Conservation (phyloP, 768 basidiomycete species). For the Nidularia pulvinata region DNA sequence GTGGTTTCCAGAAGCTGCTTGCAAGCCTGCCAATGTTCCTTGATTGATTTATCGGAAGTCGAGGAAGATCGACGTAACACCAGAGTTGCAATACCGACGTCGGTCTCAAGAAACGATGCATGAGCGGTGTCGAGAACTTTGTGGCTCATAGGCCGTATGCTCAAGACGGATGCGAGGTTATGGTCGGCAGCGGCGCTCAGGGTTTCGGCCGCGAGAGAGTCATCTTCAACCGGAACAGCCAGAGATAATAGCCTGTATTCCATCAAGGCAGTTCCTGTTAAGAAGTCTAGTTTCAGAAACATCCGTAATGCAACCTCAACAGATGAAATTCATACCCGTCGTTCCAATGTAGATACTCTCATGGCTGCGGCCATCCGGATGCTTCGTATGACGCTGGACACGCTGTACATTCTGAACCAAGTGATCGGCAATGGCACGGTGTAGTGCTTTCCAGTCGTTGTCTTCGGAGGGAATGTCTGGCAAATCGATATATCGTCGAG, state of each 20-base stretch:
- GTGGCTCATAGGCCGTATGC: too few species aligned
- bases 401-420: conserved; percentile 16
- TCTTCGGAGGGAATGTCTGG: background rate
- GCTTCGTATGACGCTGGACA: conserved; percentile 14
- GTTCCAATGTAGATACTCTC: conserved; percentile 23
- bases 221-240: conserved; percentile 1
- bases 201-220: background rate
- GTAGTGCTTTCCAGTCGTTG: conserved; percentile 11
- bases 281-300: background rate
- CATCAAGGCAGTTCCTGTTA: conserved; percentile 11
- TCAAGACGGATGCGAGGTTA: background rate
- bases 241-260: conserved; percentile 6
- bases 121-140: conserved; percentile 8
- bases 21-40: conserved; percentile 14
- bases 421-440: background rate
- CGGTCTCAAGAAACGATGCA: conserved; percentile 38
- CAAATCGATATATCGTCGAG: conserved; percentile 1
- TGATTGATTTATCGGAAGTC: conserved; percentile 15
- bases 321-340: conserved; percentile 11
- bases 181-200: conserved; percentile 9
- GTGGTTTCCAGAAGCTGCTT: conserved; percentile 16
- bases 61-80: conserved; percentile 21
- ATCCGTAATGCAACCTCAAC: background rate
- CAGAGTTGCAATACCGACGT: conserved; percentile 33
- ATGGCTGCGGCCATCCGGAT: conserved; percentile 7